phyloP scores from a whole-genome alignment of 495 filamentous ascomycete species.

The Niebla homalea region DNA sequence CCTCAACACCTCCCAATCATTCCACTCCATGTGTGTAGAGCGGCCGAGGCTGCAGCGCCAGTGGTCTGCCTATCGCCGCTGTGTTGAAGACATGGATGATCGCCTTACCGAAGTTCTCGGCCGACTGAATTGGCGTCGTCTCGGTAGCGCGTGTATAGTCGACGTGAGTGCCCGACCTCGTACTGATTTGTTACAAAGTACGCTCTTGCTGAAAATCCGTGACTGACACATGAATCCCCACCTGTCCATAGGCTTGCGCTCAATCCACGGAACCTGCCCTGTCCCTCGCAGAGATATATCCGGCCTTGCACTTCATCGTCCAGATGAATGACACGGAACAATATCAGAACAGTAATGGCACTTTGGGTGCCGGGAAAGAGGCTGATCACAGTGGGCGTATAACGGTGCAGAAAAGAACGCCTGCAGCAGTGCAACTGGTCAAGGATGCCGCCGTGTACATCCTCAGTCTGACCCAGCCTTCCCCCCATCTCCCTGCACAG shows the following conservation, averaged over 20 bases:
- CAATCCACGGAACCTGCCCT: constrained; percentile 14
- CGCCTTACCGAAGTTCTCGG: constrained; percentile 19
- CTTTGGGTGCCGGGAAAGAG: background rate
- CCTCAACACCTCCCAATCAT: constrained; percentile 16
- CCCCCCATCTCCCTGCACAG: constrained; percentile 2
- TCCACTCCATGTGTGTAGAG: constrained; percentile 13
- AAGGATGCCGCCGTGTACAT: constrained; percentile 25
- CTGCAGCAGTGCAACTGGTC: constrained; percentile 17
- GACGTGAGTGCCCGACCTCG: too few relatives aligned
- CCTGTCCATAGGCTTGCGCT: constrained; percentile 13
- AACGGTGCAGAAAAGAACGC: constrained; percentile 13
- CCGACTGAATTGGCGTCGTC: constrained; percentile 16
- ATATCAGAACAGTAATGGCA: background rate
- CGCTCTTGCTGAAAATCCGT: background rate
- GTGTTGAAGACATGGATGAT: constrained; percentile 10
- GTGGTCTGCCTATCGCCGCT: constrained; percentile 21
- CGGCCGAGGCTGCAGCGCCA: constrained; percentile 20
- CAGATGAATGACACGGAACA: constrained; percentile 22
- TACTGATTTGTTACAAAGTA: background rate
- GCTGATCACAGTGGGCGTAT: constrained; percentile 6
- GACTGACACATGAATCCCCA: background rate
- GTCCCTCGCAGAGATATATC: constrained; percentile 18
- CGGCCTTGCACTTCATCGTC: constrained; percentile 23
- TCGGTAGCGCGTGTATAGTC: constrained; percentile 19
- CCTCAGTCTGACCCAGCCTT: constrained; percentile 13